Base-by-base conservation (phyloP, 352 stramenopile species). In the Phytophthora megakarya region DNA sequence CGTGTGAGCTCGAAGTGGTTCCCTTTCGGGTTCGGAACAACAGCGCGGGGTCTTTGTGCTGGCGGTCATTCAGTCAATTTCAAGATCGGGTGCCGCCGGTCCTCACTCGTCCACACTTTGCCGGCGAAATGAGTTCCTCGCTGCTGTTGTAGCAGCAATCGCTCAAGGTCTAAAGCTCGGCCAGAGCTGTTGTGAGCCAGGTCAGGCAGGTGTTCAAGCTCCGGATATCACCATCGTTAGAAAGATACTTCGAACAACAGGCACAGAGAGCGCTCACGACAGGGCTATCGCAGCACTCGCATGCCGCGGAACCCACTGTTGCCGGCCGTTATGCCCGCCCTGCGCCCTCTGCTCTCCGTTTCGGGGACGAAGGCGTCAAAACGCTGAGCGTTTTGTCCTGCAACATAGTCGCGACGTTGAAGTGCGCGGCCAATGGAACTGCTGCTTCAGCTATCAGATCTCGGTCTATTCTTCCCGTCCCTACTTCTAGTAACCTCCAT, bases 171-270 rank as follows among this genome's bases (percentile, higher is more conserved):
- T 32, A 32, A 5, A 32, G 9, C 26, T 32, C 5, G 26, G 9
- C 9, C 26, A 10, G 26, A 5, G 5, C 26, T 5, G 5, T 32
- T 32, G 5, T 32, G 26, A 32, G 26, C 26, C 26, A 32, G 26
- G 26, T 32, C 26, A 32, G 9, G 26, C 28, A 26, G 35, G 25
- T 25, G 9, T 26, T 3, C 33, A 33, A 25, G 51, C 33, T 53
- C 61, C 13, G 49, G 30, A 28, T 61, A 30, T 39, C 50, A 13
- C 28, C 30, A 48, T 37, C 53, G 37, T 25, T 64, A 32, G 58
- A 67, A 71, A 61, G 44, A 67, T 72, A 62, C 49, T 55, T 67
- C 43, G 64, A 72, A 71, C 56, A 70, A 59, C 59, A 67, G 53
- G 39, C n/a, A n/a, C 48, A 66, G 55, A 62, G 61, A 62, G 61